Conservation (phyloP, 2,329 filamentous ascomycete species). For the Amphichorda felina region DNA sequence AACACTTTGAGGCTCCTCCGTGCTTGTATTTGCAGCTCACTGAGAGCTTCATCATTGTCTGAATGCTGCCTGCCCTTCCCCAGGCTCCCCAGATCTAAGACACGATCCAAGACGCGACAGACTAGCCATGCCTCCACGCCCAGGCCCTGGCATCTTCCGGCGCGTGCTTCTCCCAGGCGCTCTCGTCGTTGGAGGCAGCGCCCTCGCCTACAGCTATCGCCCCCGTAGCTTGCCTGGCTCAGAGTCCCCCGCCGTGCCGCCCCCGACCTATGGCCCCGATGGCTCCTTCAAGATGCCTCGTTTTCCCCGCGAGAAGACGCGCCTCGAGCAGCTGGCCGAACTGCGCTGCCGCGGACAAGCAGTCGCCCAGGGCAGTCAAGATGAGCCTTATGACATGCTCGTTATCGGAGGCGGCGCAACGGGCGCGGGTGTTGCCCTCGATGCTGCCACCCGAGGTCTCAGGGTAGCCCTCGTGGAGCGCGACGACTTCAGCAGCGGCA, state of each 20-base stretch:
- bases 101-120: too few relatives aligned
- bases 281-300: slow-evolving; percentile 55
- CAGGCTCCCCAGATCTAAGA: too few relatives aligned
- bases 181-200: slow-evolving; percentile 27
- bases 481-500: slow-evolving; percentile 63
- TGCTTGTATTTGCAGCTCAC: too few relatives aligned
- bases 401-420: slow-evolving; percentile 63
- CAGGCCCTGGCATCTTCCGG: slow-evolving; percentile 16
- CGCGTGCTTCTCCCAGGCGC: slow-evolving; percentile 30
- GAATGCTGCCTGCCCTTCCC: too few relatives aligned
- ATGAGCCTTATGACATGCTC: slow-evolving; percentile 53
- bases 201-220: slow-evolving; percentile 42
- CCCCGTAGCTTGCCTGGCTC: slow-evolving; percentile 62
- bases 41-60: too few relatives aligned
- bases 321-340: slow-evolving; percentile 52
- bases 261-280: slow-evolving; percentile 56
- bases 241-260: slow-evolving; percentile 56
- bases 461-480: slow-evolving; percentile 62
- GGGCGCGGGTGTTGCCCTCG: slow-evolving; percentile 58
- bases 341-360: slow-evolving; percentile 27
- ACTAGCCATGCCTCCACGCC: slow-evolving; percentile 6
- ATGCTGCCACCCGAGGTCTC: slow-evolving; percentile 59
- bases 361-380: slow-evolving; percentile 6
- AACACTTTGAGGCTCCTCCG: too few relatives aligned
- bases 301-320: slow-evolving; percentile 51